Percentiles rank a stretch among this genome's conserved stretches.
phyloP scores from a whole-genome alignment of 1,284 basidiomycete genomes.

The Naganishia albida region DNA sequence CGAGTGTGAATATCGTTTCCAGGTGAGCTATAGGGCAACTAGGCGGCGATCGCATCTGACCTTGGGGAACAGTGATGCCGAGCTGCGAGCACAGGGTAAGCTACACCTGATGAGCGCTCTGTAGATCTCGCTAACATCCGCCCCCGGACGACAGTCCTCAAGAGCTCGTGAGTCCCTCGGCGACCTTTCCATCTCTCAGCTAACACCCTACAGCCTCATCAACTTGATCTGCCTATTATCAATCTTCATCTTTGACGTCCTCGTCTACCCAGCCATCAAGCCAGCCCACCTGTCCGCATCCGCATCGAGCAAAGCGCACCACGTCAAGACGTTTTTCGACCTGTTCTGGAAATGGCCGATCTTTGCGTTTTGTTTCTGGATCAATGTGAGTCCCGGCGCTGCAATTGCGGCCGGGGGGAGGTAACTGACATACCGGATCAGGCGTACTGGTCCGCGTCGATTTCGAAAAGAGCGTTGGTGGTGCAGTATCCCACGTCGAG shows the following conservation, averaged over 20 bases:
- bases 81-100: conserved; percentile 42
- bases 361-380: conserved; percentile 51
- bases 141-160: conserved; percentile 40
- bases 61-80: conserved; percentile 43
- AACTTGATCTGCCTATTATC: conserved; percentile 51
- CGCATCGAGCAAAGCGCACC: conserved; percentile 37
- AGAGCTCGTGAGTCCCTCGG: conserved; percentile 43
- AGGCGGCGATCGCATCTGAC: background rate
- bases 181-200: background rate
- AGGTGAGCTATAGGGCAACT: conserved; percentile 41
- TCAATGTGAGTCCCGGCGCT: conserved; percentile 44
- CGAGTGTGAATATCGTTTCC: conserved; percentile 48
- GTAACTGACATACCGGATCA: conserved; percentile 22
- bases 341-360: conserved; percentile 51
- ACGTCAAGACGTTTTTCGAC: conserved; percentile 52
- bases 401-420: background rate
- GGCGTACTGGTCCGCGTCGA: conserved; percentile 49
- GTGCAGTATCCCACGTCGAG: conserved; percentile 47
- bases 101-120: background rate
- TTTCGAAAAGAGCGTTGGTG: conserved; percentile 48
- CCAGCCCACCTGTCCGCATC: conserved; percentile 24
- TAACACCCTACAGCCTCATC: conserved; percentile 42
- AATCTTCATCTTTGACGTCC: conserved; percentile 47
- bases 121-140: background rate
- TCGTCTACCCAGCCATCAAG: conserved; percentile 45